phyloP scores from a whole-genome alignment of 306 rosid genomes.

The Pueraria montana region DNA sequence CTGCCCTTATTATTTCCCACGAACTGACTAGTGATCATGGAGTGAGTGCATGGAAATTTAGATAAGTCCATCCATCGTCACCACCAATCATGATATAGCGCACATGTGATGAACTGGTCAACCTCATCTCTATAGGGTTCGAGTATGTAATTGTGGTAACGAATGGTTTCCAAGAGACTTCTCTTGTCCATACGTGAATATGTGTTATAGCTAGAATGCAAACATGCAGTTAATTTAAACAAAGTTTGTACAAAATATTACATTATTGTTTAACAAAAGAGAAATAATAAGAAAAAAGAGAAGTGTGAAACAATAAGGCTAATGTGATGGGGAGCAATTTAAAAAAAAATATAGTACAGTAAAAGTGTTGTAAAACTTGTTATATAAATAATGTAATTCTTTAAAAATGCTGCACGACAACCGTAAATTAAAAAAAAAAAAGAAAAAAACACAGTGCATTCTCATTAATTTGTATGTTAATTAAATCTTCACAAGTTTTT shows the following conservation, averaged over 20 bases:
- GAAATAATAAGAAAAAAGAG: not conserved
- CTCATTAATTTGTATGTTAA: not conserved
- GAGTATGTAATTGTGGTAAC: not conserved
- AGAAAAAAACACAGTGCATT: not conserved
- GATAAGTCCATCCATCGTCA: conserved; percentile 2
- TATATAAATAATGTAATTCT: not conserved
- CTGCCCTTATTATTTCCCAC: conserved; percentile 44
- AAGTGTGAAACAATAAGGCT: not conserved
- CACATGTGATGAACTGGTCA: not conserved
- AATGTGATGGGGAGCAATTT: not conserved
- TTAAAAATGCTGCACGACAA: not conserved
- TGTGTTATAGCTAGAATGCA: not conserved
- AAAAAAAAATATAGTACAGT: not conserved
- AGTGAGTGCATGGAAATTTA: not conserved
- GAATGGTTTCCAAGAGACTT: not conserved
- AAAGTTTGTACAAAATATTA: not conserved
- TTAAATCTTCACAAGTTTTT: not conserved
- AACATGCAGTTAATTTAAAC: not conserved
- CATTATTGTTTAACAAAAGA: not conserved
- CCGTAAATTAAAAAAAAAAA: not conserved
- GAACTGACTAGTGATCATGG: not conserved
- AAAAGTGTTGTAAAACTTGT: not conserved
- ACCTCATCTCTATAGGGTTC: not conserved
- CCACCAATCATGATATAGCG: not conserved
- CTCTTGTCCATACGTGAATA: not conserved